Evolutionary conservation across 116 monocot genomes (phyloP), one percentile per base, ranked within the genome.

Genomic region (Trichopus zeylanicus): DNA sequence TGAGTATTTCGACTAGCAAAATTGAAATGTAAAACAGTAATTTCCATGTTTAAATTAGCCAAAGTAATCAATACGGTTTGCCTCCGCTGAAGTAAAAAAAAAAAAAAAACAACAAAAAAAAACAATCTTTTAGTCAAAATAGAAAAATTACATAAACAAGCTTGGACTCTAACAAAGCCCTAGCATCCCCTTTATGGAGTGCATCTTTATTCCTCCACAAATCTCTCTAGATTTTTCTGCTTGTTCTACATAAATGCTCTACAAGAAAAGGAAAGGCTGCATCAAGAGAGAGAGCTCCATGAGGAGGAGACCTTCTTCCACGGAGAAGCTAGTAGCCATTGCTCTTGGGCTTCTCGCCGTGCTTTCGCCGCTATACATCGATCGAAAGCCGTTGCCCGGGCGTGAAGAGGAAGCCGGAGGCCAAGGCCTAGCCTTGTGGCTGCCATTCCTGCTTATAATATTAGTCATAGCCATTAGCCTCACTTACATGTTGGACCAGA

Each of bases 321-420:
- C 79, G 0, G 76, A 79, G 76, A 79, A 73, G 70, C 59, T 84
- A 23, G 46, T 57, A 2, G 75, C 69, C 53, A 61, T 84, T 20
- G 56, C 72, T 31, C 12, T 84, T 11, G 84, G 47, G 3, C 57
- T 84, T 4, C 62, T 84, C 4, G 84, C 84, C 0, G 79, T 84
- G 23, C 53, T 76, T 7, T 84, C 84, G 0, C 84, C 84, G 7
- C 23, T 85, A 21, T 85, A 85, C 61, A 71, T 85, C 28, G 85
- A 77, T 34, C 52, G 76, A 26, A 59, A 59, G 24, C 34, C 13
- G 8, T 16, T 39, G 4, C 25, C 26, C 13, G 26, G n/a, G 5
- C 26, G 1, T 6, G 42, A 53, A 6, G 38, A 29, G 6, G 78
- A 71, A 18, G 37, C 22, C 0, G 77, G 69, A 9, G 26, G 27